phyloP scores from a whole-genome alignment of 495 filamentous ascomycete species.

The Xylaria intraflava region DNA sequence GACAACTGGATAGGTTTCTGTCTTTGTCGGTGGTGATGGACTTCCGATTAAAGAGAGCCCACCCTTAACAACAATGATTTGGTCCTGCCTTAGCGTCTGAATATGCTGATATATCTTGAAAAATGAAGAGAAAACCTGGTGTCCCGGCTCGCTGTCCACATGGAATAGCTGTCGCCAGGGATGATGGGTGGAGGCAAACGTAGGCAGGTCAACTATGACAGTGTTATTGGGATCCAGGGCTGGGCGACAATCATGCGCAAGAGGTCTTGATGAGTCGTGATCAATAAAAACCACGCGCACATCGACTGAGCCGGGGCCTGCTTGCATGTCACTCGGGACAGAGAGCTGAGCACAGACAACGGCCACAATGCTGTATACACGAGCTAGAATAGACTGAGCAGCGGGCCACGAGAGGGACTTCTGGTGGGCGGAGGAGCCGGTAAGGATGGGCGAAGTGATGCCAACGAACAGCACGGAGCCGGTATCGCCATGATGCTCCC shows the following conservation, averaged over 20 bases:
- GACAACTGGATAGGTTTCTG: constrained; percentile 40
- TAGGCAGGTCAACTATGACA: constrained; percentile 58
- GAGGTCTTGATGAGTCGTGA: constrained; percentile 40
- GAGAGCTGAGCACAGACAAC: constrained; percentile 55
- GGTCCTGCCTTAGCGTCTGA: constrained; percentile 37
- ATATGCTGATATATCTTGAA: constrained; percentile 39
- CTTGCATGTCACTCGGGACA: constrained; percentile 52
- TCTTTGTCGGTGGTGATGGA: constrained; percentile 12
- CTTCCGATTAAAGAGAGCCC: constrained; percentile 35
- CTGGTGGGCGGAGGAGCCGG: constrained; percentile 36
- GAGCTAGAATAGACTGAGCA: constrained; percentile 64
- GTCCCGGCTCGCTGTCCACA: constrained; percentile 53
- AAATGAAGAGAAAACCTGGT: constrained; percentile 36
- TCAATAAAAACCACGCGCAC: constrained; percentile 67
- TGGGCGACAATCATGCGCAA: constrained; percentile 19
- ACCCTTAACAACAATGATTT: constrained; percentile 40
- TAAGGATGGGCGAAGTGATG: constrained; percentile 46
- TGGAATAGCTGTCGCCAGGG: constrained; percentile 67
- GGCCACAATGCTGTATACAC: constrained; percentile 70
- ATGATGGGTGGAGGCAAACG: constrained; percentile 56
- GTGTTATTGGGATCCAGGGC: constrained; percentile 35
- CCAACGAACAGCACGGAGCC: constrained; percentile 46
- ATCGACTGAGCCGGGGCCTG: constrained; percentile 66
- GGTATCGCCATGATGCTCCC: constrained; percentile 19
- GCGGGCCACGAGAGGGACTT: constrained; percentile 51